These are phyloP conservation scores for Lactarius pseudohatsudake DNA, from an alignment of 768 basidiomycete genomes.

Conservation along the genomic window DNA sequence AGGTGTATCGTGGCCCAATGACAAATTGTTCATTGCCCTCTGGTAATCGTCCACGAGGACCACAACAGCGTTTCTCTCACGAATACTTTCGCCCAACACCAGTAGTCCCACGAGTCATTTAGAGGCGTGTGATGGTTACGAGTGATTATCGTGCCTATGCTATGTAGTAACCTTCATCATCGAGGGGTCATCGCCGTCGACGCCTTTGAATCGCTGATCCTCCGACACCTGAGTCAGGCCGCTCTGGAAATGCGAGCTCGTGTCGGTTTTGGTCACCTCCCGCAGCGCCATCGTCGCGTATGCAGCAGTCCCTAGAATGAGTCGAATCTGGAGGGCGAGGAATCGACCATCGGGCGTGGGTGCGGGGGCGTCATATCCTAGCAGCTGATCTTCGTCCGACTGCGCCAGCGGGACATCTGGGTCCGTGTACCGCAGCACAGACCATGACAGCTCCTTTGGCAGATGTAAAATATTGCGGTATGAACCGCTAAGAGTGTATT, in stretches of 20 bases:
- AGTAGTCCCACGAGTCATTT: conserved; percentile 14
- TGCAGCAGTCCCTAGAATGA: conserved; percentile 86
- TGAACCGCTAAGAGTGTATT: conserved; percentile 89
- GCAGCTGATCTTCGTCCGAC: conserved; percentile 90
- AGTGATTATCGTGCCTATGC: conserved; percentile 1
- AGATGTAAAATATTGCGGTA: conserved; percentile 90
- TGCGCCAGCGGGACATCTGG: conserved; percentile 90
- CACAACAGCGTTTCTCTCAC: background rate
- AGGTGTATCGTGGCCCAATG: conserved; percentile 15
- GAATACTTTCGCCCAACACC: background rate
- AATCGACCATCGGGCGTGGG: conserved; percentile 75
- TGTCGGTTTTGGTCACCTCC: conserved; percentile 94
- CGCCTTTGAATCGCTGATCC: conserved; percentile 77
- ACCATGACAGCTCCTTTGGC: conserved; percentile 81
- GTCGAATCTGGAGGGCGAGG: conserved; percentile 79
- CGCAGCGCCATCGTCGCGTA: conserved; percentile 99
- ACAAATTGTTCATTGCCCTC: background rate
- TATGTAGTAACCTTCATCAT: conserved; percentile 8
- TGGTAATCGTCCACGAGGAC: background rate
- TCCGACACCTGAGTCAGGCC: conserved; percentile 72
- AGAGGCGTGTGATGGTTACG: conserved; percentile 3
- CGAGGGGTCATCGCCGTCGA: conserved; percentile 36
- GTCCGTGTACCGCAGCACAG: conserved; percentile 83
- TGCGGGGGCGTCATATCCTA: conserved; percentile 74
- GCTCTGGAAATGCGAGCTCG: conserved; percentile 89